These are phyloP conservation scores for Piloderma croceum DNA, from an alignment of 768 basidiomycete genomes.

Conservation along the genomic window DNA sequence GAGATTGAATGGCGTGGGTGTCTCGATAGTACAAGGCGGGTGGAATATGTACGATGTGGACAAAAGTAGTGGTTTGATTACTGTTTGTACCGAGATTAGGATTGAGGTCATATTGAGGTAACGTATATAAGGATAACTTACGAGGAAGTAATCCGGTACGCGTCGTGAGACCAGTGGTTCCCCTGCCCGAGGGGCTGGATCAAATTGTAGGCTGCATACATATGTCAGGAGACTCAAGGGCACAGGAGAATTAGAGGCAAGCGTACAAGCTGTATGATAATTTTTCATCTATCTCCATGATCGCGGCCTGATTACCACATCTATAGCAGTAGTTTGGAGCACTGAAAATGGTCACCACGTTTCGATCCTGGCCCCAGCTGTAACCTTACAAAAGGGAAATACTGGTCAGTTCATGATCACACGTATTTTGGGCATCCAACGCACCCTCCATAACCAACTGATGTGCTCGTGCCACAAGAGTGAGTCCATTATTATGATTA, in stretches of 20 bases:
- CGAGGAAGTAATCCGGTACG: slow-evolving; percentile 92
- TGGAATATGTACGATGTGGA: no score
- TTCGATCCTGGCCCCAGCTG: slow-evolving; percentile 98
- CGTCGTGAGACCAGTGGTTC: slow-evolving; percentile 96
- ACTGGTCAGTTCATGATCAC: slow-evolving; percentile 1
- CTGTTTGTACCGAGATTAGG: no score
- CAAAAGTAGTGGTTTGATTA: no score
- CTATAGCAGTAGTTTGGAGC: slow-evolving; percentile 99
- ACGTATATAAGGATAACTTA: no score
- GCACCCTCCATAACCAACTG: slow-evolving; percentile 95
- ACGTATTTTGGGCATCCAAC: slow-evolving; percentile 16
- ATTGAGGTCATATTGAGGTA: no score
- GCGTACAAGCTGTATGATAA: slow-evolving; percentile 89
- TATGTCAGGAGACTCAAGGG: slow-evolving; percentile 1
- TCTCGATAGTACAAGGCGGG: no score
- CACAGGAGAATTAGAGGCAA: slow-evolving; percentile 15
- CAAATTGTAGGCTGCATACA: slow-evolving; percentile 87
- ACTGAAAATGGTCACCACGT: slow-evolving; percentile 99
- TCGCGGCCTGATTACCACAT: slow-evolving; percentile 98
- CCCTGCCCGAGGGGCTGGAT: slow-evolving; percentile 97
- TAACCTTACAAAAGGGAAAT: slow-evolving; percentile 46
- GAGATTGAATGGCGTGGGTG: no score
- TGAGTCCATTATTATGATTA: slow-evolving; percentile 98
- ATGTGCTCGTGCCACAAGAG: slow-evolving; percentile 90
- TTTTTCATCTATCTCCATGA: slow-evolving; percentile 99